phyloP scores from a whole-genome alignment of 2,329 filamentous ascomycete species.

The Trichoderma koningii region DNA sequence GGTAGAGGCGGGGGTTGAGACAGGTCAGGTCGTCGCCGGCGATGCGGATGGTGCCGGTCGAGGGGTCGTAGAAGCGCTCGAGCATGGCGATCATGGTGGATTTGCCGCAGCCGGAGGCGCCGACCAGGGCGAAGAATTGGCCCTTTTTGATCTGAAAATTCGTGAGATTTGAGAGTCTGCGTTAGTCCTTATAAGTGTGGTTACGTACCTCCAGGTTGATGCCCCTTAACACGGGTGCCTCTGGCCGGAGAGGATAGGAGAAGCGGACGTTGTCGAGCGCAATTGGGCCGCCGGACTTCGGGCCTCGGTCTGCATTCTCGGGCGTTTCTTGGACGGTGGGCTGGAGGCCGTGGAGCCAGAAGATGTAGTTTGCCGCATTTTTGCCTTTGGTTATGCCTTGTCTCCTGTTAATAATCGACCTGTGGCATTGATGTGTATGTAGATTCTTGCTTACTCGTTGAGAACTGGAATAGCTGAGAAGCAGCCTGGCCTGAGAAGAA shows the following conservation, averaged over 20 bases:
- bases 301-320: conserved; percentile 43
- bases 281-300: conserved; percentile 42
- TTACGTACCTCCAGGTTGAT: conserved; percentile 42
- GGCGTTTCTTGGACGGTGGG: conserved; percentile 46
- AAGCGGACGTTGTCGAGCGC: conserved; percentile 61
- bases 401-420: background rate
- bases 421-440: background rate
- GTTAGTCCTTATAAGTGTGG: background rate
- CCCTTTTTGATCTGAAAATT: conserved; percentile 45
- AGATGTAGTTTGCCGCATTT: conserved; percentile 53
- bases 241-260: conserved; percentile 57
- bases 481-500: conserved; percentile 50
- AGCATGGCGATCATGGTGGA: conserved; percentile 60
- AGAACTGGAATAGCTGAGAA: conserved; percentile 48
- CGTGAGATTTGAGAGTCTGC: background rate
- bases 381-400: conserved; percentile 53
- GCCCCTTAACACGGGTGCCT: conserved; percentile 46
- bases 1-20: conserved; percentile 53
- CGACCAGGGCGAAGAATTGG: conserved; percentile 57
- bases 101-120: conserved; percentile 60
- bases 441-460: conserved; percentile 42
- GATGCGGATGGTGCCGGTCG: conserved; percentile 50
- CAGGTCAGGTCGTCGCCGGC: conserved; percentile 46
- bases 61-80: conserved; percentile 49
- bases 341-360: conserved; percentile 50